These are phyloP conservation scores for Coemansia sp. DNA, from an alignment of 192 early-diverging fungal species.

Conservation along the genomic window DNA sequence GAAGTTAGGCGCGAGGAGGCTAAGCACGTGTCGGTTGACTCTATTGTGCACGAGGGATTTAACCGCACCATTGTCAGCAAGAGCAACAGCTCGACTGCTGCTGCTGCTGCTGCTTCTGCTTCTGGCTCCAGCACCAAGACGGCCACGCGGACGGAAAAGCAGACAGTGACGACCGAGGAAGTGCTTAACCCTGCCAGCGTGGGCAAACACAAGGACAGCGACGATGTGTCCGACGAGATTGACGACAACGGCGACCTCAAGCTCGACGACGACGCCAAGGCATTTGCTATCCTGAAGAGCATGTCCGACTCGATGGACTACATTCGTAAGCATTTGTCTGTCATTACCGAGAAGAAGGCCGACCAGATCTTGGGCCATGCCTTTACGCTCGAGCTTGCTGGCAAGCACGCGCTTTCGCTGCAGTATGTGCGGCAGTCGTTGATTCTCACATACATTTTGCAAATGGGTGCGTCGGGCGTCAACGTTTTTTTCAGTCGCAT, in stretches of 20 bases:
- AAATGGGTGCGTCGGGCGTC: slow-evolving; percentile 80
- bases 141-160: slow-evolving; percentile 29
- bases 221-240: slow-evolving; percentile 52
- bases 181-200: slow-evolving; percentile 56
- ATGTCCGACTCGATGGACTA: slow-evolving; percentile 61
- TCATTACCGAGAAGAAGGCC: slow-evolving; percentile 65
- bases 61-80: slow-evolving; percentile 61
- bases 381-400: slow-evolving; percentile 70
- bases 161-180: slow-evolving; percentile 61
- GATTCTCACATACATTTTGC: slow-evolving; percentile 79
- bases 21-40: slow-evolving; percentile 67
- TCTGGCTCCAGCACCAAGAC: slow-evolving; percentile 1
- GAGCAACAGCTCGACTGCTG: not conserved
- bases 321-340: slow-evolving; percentile 64
- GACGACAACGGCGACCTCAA: slow-evolving; percentile 58
- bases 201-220: slow-evolving; percentile 35
- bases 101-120: slow-evolving; percentile 29
- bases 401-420: slow-evolving; percentile 61
- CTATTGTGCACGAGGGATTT: slow-evolving; percentile 61
- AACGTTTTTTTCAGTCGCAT: slow-evolving; percentile 75
- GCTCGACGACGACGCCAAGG: slow-evolving; percentile 51
- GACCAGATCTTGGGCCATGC: slow-evolving; percentile 85
- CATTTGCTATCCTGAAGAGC: slow-evolving; percentile 58
- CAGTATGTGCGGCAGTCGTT: slow-evolving; percentile 77
- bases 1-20: slow-evolving; percentile 58